phyloP scores from a whole-genome alignment of 441 rosid genomes.

The Biscutella laevigata region DNA sequence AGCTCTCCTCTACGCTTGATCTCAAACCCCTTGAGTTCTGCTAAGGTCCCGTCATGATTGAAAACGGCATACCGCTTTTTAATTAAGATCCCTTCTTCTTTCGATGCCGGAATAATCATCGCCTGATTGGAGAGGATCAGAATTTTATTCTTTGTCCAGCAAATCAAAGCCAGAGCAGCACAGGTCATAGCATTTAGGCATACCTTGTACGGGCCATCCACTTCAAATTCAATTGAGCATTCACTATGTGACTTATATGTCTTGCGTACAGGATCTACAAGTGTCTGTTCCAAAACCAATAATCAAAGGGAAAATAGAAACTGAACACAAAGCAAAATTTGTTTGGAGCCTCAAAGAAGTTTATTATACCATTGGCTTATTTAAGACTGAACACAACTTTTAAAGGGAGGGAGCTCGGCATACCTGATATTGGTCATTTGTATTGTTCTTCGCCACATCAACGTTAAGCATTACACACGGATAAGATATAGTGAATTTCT shows the following conservation, averaged over 20 bases:
- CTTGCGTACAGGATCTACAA: constrained; percentile 67
- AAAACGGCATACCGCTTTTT: constrained; percentile 99
- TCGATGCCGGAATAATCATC: constrained; percentile 98
- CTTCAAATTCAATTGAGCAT: constrained; percentile 99
- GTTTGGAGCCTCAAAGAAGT: neutral
- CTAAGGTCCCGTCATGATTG: constrained; percentile 96
- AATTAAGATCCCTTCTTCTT: constrained; percentile 92
- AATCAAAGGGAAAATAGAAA: constrained; percentile 7
- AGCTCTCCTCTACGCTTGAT: constrained; percentile 99
- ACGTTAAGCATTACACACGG: constrained; percentile 99
- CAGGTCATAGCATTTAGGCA: constrained; percentile 11
- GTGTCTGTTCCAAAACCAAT: constrained; percentile 51
- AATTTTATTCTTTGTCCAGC: constrained; percentile 5
- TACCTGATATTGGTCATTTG: constrained; percentile 98
- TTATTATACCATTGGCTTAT: neutral
- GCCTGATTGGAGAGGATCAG: constrained; percentile 45
- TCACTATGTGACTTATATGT: constrained; percentile 77
- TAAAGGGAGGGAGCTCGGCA: constrained; percentile 12
- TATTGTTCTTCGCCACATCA: constrained; percentile 91
- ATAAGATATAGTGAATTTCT: constrained; percentile 86
- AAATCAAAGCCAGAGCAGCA: constrained; percentile 12
- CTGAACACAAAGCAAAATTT: constrained; percentile 14
- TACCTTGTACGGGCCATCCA: constrained; percentile 99
- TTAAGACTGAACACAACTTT: constrained; percentile 7
- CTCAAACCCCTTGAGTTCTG: constrained; percentile 99